phyloP scores from a whole-genome alignment of 192 early-diverging fungal genomes.

The Anaeromyces robustus region DNA sequence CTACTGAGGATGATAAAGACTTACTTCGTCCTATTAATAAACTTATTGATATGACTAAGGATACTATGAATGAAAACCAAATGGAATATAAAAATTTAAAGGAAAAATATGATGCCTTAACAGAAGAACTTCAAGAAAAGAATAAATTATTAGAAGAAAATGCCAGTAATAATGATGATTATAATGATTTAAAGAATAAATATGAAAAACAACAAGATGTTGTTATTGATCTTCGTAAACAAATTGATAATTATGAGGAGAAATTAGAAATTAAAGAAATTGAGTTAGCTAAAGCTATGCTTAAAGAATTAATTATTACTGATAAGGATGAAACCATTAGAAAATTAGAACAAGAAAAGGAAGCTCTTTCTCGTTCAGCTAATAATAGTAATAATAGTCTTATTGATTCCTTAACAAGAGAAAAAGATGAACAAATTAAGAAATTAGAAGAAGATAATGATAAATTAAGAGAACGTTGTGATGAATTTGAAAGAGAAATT shows the following conservation, averaged over 20 bases:
- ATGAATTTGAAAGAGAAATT: not conserved
- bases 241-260: not conserved
- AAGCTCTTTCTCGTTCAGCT: not conserved
- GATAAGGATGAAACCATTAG: not conserved
- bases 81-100: not conserved
- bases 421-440: not conserved
- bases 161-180: not conserved
- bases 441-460: not conserved
- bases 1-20: not conserved
- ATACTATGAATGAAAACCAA: not conserved
- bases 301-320: not conserved
- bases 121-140: not conserved
- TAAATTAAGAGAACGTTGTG: not conserved
- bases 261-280: not conserved
- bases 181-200: not conserved
- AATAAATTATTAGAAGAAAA: not conserved
- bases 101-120: not conserved
- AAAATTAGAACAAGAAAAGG: not conserved
- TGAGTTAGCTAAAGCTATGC: not conserved
- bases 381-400: not conserved
- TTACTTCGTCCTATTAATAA: not conserved
- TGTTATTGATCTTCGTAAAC: not conserved
- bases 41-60: not conserved
- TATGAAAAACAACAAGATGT: not conserved
- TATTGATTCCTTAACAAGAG: not conserved